Base-by-base conservation (phyloP, 139 green algal species). In the Parachlorella kessleri region DNA sequence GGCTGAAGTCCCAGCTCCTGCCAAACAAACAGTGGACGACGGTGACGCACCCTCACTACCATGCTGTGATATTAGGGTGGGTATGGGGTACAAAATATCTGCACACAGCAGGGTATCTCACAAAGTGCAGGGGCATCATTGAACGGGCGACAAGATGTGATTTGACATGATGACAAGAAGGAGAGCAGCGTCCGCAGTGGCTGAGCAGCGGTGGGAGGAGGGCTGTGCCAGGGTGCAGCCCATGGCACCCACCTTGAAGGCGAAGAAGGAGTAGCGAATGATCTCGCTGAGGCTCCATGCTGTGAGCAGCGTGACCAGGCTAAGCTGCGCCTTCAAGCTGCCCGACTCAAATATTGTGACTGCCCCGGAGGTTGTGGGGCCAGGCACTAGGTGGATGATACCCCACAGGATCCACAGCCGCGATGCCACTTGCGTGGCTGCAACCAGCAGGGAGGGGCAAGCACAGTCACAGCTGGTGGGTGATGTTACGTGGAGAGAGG, bases 191-290 rank as follows among this genome's bases (percentile, higher is more conserved):
- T n/a, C n/a, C n/a, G n/a, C n/a, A n/a, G n/a, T n/a, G n/a, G n/a
- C n/a, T n/a, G n/a, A n/a, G n/a, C n/a, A n/a, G n/a, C n/a, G n/a
- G n/a, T n/a, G n/a, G n/a, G n/a, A n/a, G n/a, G n/a, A n/a, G n/a
- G n/a, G n/a, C n/a, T n/a, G n/a, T n/a, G n/a, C n/a, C n/a, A n/a
- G n/a, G n/a, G n/a, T n/a, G n/a, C n/a, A n/a, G n/a, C n/a, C n/a
- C n/a, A n/a, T n/a, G n/a, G n/a, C n/a, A n/a, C n/a, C 8, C 36
- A 92, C 88, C 89, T 98, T 98, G 70, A 93, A 73, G 0, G 92
- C 93, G 81, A 94, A 99, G 80, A 97, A 98, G 54, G 81, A 81
- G 83, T 99, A 99, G 36, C 95, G 88, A 70, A 98, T 92, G 41
- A 99, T 78, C 76, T 99, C 95, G 48, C 82, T 96, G 55, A 93